Conservation (phyloP, 495 filamentous ascomycete species). For the Parathielavia hyrcaniae region DNA sequence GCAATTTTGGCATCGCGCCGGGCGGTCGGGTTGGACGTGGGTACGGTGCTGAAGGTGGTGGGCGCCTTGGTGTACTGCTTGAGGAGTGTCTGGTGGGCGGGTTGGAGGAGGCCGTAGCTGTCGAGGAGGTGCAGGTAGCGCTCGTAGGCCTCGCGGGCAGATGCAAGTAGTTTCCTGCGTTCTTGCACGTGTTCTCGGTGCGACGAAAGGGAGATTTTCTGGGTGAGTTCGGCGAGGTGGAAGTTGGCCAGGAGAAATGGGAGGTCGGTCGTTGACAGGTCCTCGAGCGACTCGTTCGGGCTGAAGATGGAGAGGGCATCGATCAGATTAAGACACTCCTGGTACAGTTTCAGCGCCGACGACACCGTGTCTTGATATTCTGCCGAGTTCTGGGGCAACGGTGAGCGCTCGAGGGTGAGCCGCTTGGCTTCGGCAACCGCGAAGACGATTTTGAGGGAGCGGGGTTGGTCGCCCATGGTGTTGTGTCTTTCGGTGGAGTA, state of each 20-base stretch:
- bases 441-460: conserved; percentile 42
- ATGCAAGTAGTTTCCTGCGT: conserved; percentile 57
- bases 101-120: conserved; percentile 65
- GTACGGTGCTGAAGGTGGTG: conserved; percentile 60
- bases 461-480: conserved; percentile 30
- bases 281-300: conserved; percentile 82
- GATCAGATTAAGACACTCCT: conserved; percentile 64
- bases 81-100: conserved; percentile 62
- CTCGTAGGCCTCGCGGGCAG: conserved; percentile 64
- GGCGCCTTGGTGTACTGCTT: conserved; percentile 62
- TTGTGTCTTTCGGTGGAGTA: background rate
- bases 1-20: conserved; percentile 78
- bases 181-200: conserved; percentile 54
- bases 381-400: conserved; percentile 46
- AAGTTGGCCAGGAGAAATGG: conserved; percentile 51
- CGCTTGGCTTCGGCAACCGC: conserved; percentile 51
- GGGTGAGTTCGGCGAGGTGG: conserved; percentile 33
- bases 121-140: conserved; percentile 69
- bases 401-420: conserved; percentile 31
- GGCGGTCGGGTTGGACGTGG: conserved; percentile 58
- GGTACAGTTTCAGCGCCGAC: conserved; percentile 60
- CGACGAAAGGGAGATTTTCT: conserved; percentile 47
- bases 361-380: conserved; percentile 62
- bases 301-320: conserved; percentile 74
- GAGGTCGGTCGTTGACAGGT: conserved; percentile 76